Evolutionary conservation across 1,139 yeast genomes (phyloP).

Genomic region (Suzukiozyma palmioleophila): DNA sequence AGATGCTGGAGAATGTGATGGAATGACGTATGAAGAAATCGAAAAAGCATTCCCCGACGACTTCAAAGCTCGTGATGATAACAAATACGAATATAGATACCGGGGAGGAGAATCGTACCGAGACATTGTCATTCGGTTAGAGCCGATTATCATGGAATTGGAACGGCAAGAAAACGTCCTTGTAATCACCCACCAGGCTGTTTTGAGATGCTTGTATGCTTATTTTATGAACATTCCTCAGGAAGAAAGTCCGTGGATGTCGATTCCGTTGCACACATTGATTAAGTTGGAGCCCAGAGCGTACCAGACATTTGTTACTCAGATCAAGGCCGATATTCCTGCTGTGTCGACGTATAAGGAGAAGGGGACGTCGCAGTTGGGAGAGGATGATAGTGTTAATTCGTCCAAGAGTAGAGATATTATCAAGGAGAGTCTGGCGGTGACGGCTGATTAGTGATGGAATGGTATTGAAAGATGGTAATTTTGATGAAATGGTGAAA

Average conservation of each 20-base stretch:
- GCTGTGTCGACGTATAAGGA: slow-evolving; percentile 97
- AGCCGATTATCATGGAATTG: slow-evolving; percentile 96
- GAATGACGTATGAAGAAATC: slow-evolving; percentile 83
- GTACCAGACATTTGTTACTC: slow-evolving; percentile 79
- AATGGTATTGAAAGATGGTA: too few relatives aligned
- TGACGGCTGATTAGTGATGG: not conserved
- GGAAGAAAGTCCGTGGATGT: slow-evolving; percentile 98
- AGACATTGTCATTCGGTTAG: slow-evolving; percentile 89
- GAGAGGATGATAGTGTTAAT: slow-evolving; percentile 41
- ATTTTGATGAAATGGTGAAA: too few relatives aligned
- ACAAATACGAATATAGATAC: slow-evolving; percentile 92
- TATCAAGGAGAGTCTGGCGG: slow-evolving; percentile 23
- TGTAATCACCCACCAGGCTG: slow-evolving; percentile 97
- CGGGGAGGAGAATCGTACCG: slow-evolving; percentile 97
- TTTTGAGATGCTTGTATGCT: slow-evolving; percentile 91
- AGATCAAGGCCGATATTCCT: slow-evolving; percentile 93
- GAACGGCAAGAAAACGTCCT: slow-evolving; percentile 95
- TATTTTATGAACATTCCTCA: slow-evolving; percentile 98
- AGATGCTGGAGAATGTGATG: slow-evolving; percentile 98
- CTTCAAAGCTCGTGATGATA: slow-evolving; percentile 91
- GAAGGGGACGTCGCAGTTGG: slow-evolving; percentile 81
- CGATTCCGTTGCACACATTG: slow-evolving; percentile 91
- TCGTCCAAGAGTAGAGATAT: slow-evolving; percentile 38
- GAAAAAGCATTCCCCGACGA: slow-evolving; percentile 82
- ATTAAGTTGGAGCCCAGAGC: slow-evolving; percentile 94